Percentiles rank a stretch among this genome's conserved stretches.
Evolutionary conservation across 129 eudicot genomes (phyloP).

Genomic region (Arctium lappa): DNA sequence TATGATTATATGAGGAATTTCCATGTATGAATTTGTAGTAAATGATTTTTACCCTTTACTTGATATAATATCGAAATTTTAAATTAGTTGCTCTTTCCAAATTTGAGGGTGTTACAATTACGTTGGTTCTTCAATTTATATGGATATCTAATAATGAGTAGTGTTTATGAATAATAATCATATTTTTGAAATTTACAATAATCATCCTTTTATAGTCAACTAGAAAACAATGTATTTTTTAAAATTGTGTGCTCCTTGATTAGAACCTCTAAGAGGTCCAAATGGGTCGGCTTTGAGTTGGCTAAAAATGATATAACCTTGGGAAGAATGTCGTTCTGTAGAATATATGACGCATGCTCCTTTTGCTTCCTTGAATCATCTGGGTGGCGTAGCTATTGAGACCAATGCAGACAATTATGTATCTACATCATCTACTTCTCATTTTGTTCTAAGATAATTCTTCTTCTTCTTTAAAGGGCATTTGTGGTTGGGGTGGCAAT

Average conservation of each 20-base stretch:
- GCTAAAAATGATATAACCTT: background rate
- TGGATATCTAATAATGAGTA: background rate
- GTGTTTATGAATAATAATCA: background rate
- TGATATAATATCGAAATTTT: too few relatives aligned
- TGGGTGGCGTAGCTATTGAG: background rate
- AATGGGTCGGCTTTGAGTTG: background rate
- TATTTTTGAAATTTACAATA: background rate
- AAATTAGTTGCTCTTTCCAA: too few relatives aligned
- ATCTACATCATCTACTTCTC: too few relatives aligned
- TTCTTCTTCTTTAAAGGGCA: background rate
- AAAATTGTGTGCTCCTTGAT: background rate
- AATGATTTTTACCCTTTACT: too few relatives aligned
- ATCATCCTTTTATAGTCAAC: background rate
- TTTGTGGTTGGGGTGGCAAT: background rate
- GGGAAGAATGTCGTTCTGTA: background rate
- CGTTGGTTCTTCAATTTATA: background rate
- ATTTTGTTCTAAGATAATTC: too few relatives aligned
- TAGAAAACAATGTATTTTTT: background rate
- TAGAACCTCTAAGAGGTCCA: background rate
- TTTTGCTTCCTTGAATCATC: background rate
- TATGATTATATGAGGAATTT: too few relatives aligned
- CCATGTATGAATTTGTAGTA: too few relatives aligned
- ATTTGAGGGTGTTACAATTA: background rate
- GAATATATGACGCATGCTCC: background rate
- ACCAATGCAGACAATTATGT: background rate